Conservation (phyloP, 768 basidiomycete genomes). For the Cubamyces lactineus region DNA sequence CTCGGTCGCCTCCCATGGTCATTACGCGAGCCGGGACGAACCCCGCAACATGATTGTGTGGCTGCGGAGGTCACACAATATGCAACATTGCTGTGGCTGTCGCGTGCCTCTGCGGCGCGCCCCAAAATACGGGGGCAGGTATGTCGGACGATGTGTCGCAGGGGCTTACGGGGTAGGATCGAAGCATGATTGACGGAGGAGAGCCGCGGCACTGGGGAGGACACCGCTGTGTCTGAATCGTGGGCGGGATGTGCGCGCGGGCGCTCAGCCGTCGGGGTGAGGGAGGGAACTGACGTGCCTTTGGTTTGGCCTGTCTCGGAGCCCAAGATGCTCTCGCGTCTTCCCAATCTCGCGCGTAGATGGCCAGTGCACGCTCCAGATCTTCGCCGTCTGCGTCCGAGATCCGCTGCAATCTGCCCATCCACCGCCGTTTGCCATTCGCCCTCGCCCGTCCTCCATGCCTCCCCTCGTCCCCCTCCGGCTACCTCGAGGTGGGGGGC, state of each 20-base stretch:
- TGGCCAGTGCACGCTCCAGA: slow-evolving; percentile 4
- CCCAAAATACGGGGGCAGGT: background rate
- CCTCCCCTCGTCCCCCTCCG: background rate
- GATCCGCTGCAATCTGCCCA: slow-evolving; percentile 18
- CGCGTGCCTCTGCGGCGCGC: background rate
- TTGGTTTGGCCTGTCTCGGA: slow-evolving; percentile 1
- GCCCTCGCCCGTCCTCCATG: background rate
- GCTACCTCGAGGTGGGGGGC: background rate
- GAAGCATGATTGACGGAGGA: background rate
- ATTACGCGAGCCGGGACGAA: too few relatives aligned
- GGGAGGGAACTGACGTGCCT: background rate
- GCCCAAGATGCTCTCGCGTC: background rate
- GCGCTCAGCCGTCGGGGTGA: background rate
- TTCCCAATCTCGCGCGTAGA: slow-evolving; percentile 12
- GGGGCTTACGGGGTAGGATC: background rate
- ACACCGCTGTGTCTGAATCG: background rate
- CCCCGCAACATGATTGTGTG: too few relatives aligned
- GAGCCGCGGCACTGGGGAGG: background rate
- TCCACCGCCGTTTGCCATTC: background rate
- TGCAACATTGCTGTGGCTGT: too few relatives aligned
- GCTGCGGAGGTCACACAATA: too few relatives aligned
- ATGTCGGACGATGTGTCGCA: slow-evolving; percentile 15
- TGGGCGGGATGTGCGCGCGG: background rate
- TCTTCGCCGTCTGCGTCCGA: slow-evolving; percentile 12
- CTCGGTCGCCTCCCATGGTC: background rate